A percentile compares a stretch with the other conserved stretches of the same genome.
These are phyloP conservation scores for Catharanthus roseus DNA, from an alignment of 257 asterid genomes.

Conservation along the genomic window DNA sequence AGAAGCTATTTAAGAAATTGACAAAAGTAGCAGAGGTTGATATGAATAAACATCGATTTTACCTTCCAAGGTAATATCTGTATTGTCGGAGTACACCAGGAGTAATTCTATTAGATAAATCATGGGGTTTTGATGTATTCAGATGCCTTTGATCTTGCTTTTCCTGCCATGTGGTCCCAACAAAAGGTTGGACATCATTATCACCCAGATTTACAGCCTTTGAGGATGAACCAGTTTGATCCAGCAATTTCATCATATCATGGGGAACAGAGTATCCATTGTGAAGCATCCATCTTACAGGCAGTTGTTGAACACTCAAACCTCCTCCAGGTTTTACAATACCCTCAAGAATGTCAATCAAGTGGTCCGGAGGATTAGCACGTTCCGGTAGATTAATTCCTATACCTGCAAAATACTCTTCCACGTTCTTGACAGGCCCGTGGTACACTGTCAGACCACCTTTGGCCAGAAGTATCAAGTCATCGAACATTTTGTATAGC, in stretches of 20 bases:
- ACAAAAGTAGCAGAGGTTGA: background rate
- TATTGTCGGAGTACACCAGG: constrained; percentile 64
- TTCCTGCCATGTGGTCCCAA: constrained; percentile 33
- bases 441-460: constrained; percentile 90
- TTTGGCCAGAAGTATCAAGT: constrained; percentile 85
- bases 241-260: constrained; percentile 83
- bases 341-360: constrained; percentile 90
- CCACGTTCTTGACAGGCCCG: constrained; percentile 88
- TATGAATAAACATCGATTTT: constrained; percentile 14
- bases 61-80: constrained; percentile 93
- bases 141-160: constrained; percentile 37
- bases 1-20: background rate
- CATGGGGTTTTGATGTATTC: constrained; percentile 33
- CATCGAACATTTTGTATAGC: constrained; percentile 92
- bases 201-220: constrained; percentile 33
- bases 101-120: constrained; percentile 62
- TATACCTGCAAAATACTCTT: constrained; percentile 67
- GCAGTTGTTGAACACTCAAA: constrained; percentile 71
- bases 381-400: constrained; percentile 82
- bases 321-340: constrained; percentile 58
- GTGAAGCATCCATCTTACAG: constrained; percentile 98
- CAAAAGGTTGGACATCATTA: constrained; percentile 26
- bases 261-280: constrained; percentile 91
- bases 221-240: constrained; percentile 63
- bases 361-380: constrained; percentile 88